Base-by-base conservation (phyloP, 108 stramenopile species). In the Cyclotella cryptica region DNA sequence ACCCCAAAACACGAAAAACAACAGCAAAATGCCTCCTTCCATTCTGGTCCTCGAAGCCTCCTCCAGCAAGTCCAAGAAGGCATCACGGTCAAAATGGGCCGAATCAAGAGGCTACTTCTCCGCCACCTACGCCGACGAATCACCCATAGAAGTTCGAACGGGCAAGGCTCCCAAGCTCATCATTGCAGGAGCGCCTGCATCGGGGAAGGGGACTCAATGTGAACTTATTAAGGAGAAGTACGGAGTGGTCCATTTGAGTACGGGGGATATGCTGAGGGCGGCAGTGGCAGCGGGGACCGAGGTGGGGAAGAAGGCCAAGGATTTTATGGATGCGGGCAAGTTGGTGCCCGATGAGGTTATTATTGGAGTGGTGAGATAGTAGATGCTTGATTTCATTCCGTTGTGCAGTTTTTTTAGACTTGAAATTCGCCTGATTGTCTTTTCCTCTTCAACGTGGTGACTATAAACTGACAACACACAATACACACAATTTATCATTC, bases 301-400 rank as follows among this genome's bases (percentile, higher is more conserved):
- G 27, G 87, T 96, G 17, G 96, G 96, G 19, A 78, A 78, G 54
- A 10, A 71, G 59, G 96, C 94, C 11, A 95, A 96, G 74, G 90
- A 90, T 44, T 94, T 79, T 70, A 96, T 98, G 96, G 96, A 98
- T 47, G 69, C 78, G 65, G 98, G 98, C 11, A 86, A 96, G 64
- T 88, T 99, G 27, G 98, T 99, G 30, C 97, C 97, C 0, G 98
- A 99, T 71, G 95, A 96, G 29, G 89, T 98, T 45, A 98, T 99
- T 57, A 98, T 98, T 68, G 94, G 92, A 62, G 81, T 96, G 58
- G 92, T 93, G 73, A 75, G 89, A 72, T 45, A 13, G 42, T 26
- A 0, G 19, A 41, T 54, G 21, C 28, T 10, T 62, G 43, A 29
- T 49, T 39, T 72, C 45, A 68, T 77, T 22, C 54, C 15, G 43